A percentile compares a stretch with the other conserved stretches of the same genome.
phyloP scores from a whole-genome alignment of 2,329 filamentous ascomycete species.

The Trichoderma gracile region DNA sequence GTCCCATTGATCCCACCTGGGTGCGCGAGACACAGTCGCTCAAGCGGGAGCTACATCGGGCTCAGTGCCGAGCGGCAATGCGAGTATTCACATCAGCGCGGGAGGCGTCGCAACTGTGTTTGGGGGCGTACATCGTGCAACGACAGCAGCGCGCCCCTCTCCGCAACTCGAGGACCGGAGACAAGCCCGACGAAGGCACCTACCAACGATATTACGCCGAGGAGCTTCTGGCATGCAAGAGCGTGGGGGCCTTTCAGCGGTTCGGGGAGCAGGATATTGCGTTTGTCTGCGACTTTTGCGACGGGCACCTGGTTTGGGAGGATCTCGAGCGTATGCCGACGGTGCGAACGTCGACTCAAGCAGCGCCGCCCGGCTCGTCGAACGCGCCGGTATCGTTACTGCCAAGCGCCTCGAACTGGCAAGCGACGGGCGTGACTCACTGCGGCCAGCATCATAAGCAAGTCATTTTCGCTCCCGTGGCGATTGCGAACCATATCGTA shows the following conservation, averaged over 20 bases:
- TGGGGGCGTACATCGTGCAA: conserved; percentile 58
- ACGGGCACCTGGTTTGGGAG: conserved; percentile 60
- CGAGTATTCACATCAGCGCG: conserved; percentile 57
- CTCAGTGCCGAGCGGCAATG: conserved; percentile 58
- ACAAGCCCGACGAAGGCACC: conserved; percentile 31
- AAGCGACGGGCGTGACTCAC: conserved; percentile 48
- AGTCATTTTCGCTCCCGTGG: conserved; percentile 58
- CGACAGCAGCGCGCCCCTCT: conserved; percentile 45
- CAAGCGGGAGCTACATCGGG: conserved; percentile 54
- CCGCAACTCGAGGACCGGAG: background rate
- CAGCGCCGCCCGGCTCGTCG: conserved; percentile 32
- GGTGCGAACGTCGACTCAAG: conserved; percentile 40
- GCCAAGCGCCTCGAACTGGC: conserved; percentile 49
- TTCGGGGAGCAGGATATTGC: conserved; percentile 56
- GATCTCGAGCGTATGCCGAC: conserved; percentile 56
- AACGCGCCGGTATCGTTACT: conserved; percentile 14
- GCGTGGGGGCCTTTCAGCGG: conserved; percentile 56
- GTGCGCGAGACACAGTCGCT: conserved; percentile 53
- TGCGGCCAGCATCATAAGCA: conserved; percentile 49
- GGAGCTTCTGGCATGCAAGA: conserved; percentile 54
- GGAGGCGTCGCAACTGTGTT: conserved; percentile 51
- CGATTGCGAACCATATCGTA: conserved; percentile 58
- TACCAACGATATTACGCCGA: conserved; percentile 46
- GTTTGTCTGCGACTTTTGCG: conserved; percentile 63
- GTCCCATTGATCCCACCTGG: conserved; percentile 59